A percentile compares a stretch with the other conserved stretches of the same genome.
phyloP scores from a whole-genome alignment of 441 rosid species.

The Gossypium davidsonii region DNA sequence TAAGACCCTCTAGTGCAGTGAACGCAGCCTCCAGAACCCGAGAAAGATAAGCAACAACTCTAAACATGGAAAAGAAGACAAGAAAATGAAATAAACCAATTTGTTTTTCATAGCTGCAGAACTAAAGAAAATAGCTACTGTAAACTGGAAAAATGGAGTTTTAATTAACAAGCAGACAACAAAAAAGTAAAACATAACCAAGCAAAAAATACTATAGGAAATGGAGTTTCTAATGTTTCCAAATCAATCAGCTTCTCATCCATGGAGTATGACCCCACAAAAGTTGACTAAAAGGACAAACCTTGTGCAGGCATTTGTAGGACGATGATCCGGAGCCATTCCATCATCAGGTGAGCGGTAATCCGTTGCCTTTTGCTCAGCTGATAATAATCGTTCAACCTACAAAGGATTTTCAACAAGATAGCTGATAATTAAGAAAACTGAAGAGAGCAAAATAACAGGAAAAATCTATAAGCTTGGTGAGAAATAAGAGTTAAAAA shows the following conservation, averaged over 20 bases:
- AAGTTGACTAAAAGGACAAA: conserved; percentile 25
- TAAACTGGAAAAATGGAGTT: not conserved
- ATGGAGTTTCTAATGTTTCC: not conserved
- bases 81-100: not conserved
- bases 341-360: conserved; percentile 96
- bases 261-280: conserved; percentile 10
- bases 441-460: not conserved
- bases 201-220: not conserved
- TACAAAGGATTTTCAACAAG: conserved; percentile 24
- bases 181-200: not conserved
- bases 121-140: not conserved
- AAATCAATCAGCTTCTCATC: conserved; percentile 11
- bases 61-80: conserved; percentile 25
- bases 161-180: not conserved
- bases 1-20: conserved; percentile 94
- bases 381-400: conserved; percentile 92
- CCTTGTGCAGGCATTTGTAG: conserved; percentile 97
- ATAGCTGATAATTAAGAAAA: conserved; percentile 2
- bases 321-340: conserved; percentile 89
- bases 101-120: not conserved
- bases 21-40: conserved; percentile 97
- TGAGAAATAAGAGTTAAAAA: not conserved
- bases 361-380: conserved; percentile 93
- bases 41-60: conserved; percentile 96
- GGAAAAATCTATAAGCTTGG: conserved; percentile 11